A percentile compares a stretch with the other conserved stretches of the same genome.
phyloP scores from a whole-genome alignment of 2,329 filamentous ascomycete species.

The Fusarium palustre region DNA sequence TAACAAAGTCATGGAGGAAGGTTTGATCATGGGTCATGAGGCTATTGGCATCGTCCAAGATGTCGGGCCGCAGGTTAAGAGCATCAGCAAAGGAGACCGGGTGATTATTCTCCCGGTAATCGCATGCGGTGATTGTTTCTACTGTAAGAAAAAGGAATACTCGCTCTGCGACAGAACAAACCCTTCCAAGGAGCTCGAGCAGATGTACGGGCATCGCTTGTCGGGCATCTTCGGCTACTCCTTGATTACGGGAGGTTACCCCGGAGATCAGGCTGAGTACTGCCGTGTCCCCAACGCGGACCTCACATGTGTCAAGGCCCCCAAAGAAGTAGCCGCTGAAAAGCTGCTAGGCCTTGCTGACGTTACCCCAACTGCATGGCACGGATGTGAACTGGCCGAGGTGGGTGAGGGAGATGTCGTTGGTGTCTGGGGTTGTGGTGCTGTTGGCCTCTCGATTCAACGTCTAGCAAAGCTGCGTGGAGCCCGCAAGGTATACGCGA shows the following conservation, averaged over 20 bases:
- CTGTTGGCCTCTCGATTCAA: slow-evolving; percentile 6
- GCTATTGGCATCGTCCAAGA: slow-evolving; percentile 13
- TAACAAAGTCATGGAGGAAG: slow-evolving; percentile 13
- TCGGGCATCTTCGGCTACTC: slow-evolving; percentile 10
- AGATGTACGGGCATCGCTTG: slow-evolving; percentile 1
- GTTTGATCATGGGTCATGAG: slow-evolving; percentile 10
- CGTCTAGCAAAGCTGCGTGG: slow-evolving; percentile 5
- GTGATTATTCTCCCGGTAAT: slow-evolving; percentile 5
- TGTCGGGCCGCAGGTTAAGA: not conserved
- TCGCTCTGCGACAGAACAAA: not conserved
- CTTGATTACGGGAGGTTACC: slow-evolving; percentile 3
- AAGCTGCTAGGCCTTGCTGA: slow-evolving; percentile 1
- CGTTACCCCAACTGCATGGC: slow-evolving; percentile 12
- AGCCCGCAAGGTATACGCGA: slow-evolving; percentile 1
- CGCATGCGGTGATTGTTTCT: slow-evolving; percentile 3
- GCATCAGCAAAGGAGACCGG: not conserved
- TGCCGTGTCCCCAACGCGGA: slow-evolving; percentile 3
- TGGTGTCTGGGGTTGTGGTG: slow-evolving; percentile 6
- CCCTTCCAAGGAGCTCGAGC: slow-evolving; percentile 1
- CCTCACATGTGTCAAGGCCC: slow-evolving; percentile 11
- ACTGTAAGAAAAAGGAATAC: slow-evolving; percentile 1
- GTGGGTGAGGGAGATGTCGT: slow-evolving; percentile 8
- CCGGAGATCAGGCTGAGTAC: slow-evolving; percentile 3
- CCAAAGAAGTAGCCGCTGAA: not conserved
- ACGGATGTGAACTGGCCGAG: not conserved